Conservation (phyloP, 2,329 filamentous ascomycete species). For the Chrysoporthe austroafricana region DNA sequence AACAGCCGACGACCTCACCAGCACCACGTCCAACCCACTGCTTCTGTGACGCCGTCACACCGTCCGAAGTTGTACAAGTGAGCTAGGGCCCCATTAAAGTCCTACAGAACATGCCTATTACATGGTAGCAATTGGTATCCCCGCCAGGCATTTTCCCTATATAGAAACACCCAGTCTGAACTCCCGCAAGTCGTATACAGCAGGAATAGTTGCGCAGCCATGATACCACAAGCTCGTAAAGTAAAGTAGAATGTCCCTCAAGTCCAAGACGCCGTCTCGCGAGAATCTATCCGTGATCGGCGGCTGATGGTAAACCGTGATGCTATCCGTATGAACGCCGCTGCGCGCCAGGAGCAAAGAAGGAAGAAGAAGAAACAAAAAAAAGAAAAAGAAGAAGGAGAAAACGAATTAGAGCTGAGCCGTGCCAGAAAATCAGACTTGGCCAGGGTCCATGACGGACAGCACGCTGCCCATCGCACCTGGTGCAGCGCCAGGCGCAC, state of each 20-base stretch:
- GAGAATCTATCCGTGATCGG: slow-evolving; percentile 25
- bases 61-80: not conserved
- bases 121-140: not conserved
- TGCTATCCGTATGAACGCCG: slow-evolving; percentile 2
- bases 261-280: slow-evolving; percentile 20
- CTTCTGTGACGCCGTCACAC: not conserved
- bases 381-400: not conserved
- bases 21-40: not conserved
- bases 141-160: not conserved
- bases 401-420: not conserved
- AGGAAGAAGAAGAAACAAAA: not conserved
- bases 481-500: slow-evolving; percentile 8
- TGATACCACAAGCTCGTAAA: not conserved
- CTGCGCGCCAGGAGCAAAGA: not conserved
- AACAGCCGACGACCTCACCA: not conserved
- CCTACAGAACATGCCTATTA: not conserved
- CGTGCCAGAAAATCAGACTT: slow-evolving; percentile 12
- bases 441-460: slow-evolving; percentile 21
- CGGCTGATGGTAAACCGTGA: not conserved
- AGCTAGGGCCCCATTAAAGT: not conserved
- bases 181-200: not conserved
- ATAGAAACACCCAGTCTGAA: not conserved
- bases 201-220: not conserved
- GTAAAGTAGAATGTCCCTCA: not conserved
- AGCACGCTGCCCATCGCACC: slow-evolving; percentile 18